phyloP scores from a whole-genome alignment of 129 eudicot species.

The Centrapalus pauciflorus region DNA sequence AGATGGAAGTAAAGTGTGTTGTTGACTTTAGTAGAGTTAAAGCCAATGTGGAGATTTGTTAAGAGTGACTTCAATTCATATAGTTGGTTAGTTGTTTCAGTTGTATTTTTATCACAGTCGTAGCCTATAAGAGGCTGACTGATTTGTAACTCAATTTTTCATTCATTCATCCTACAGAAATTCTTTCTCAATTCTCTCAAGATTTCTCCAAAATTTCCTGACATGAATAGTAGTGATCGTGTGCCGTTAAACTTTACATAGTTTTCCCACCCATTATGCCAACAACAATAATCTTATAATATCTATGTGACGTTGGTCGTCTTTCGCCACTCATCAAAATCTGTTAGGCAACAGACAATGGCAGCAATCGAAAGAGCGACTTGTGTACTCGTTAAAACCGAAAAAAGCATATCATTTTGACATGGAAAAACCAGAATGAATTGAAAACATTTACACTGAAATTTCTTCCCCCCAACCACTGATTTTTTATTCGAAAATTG shows the following conservation, averaged over 20 bases:
- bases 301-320: background rate
- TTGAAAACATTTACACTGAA: constrained; percentile 8
- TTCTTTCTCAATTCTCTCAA: no score
- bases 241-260: background rate
- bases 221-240: background rate
- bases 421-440: background rate
- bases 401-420: constrained; percentile 13
- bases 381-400: background rate
- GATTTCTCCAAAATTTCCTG: no score
- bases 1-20: no score
- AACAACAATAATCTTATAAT: background rate
- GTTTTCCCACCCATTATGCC: background rate
- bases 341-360: background rate
- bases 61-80: no score
- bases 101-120: no score
- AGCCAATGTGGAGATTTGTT: no score
- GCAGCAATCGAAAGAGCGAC: background rate
- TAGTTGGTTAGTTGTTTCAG: no score
- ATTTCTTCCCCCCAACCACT: background rate
- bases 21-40: no score
- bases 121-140: no score
- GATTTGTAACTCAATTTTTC: no score
- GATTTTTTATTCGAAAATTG: background rate
- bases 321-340: background rate
- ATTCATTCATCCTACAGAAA: no score